Conservation (phyloP, 371 early-diverging fungal species). For the Rhizopus microsporus region DNA sequence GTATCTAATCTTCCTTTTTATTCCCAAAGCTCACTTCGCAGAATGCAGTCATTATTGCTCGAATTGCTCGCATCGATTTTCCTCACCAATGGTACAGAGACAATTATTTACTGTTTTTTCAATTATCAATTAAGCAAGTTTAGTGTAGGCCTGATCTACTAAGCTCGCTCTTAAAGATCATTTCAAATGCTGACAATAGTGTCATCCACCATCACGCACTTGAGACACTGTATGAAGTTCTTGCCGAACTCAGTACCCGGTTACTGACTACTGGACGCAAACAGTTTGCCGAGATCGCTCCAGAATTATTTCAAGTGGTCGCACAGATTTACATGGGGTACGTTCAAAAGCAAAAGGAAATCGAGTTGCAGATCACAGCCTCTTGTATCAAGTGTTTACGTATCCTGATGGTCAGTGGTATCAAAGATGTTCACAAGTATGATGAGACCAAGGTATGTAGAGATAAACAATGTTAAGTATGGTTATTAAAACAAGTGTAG, state of each 20-base stretch:
- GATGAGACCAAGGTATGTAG: constrained; percentile 55
- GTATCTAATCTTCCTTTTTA: background rate
- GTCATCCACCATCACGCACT: constrained; percentile 70
- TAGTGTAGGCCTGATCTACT: constrained; percentile 69
- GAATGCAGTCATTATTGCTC: constrained; percentile 73
- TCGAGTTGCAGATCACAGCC: constrained; percentile 53
- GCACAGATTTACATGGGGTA: constrained; percentile 60
- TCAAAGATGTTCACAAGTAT: constrained; percentile 63
- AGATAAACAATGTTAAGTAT: background rate
- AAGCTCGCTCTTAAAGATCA: constrained; percentile 57
- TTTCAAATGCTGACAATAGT: constrained; percentile 43
- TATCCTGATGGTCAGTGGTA: constrained; percentile 75
- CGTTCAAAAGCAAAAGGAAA: constrained; percentile 29
- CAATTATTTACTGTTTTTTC: background rate
- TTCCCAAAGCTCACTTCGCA: constrained; percentile 66
- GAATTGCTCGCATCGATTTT: constrained; percentile 81
- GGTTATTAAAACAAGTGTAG: constrained; percentile 15
- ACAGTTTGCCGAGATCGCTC: constrained; percentile 69
- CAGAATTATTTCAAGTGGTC: constrained; percentile 61
- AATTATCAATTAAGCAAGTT: background rate
- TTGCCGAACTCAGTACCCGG: constrained; percentile 80
- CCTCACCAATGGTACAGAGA: constrained; percentile 73
- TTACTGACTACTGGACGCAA: constrained; percentile 68
- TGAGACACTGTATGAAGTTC: constrained; percentile 75
- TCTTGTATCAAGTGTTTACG: constrained; percentile 73